phyloP scores from a whole-genome alignment of 2,329 filamentous ascomycete genomes.

The Aspergillus ochraceus region DNA sequence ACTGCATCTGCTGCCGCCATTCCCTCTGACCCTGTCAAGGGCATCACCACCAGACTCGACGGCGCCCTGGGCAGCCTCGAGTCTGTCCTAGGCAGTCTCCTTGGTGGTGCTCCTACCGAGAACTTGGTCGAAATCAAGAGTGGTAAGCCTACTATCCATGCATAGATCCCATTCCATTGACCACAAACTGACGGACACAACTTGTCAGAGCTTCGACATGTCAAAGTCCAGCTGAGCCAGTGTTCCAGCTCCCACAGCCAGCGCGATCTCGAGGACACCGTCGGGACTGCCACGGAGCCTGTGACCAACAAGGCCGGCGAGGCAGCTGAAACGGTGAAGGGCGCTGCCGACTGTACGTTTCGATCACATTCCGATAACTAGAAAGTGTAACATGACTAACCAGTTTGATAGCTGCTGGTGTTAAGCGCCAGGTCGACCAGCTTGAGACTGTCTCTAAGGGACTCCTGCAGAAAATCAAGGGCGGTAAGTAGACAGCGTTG shows the following conservation, averaged over 20 bases:
- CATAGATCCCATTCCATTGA: background rate
- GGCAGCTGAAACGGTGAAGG: slow-evolving; percentile 15
- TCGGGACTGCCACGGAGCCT: background rate
- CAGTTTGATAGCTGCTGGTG: background rate
- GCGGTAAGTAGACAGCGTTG: background rate
- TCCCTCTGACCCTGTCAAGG: slow-evolving; percentile 18
- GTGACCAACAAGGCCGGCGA: slow-evolving; percentile 3
- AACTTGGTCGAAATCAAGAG: slow-evolving; percentile 12
- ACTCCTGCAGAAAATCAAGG: background rate
- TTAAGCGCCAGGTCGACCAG: background rate
- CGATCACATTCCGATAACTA: no score
- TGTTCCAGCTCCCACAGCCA: slow-evolving; percentile 2
- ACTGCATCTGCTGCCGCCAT: slow-evolving; percentile 31
- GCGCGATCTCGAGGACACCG: slow-evolving; percentile 8
- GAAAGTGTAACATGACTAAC: no score
- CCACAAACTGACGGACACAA: background rate
- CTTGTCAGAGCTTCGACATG: slow-evolving; percentile 9
- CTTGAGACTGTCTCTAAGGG: background rate
- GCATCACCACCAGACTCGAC: slow-evolving; percentile 14
- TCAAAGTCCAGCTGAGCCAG: slow-evolving; percentile 17
- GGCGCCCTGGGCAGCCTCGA: slow-evolving; percentile 20
- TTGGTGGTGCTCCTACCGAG: slow-evolving; percentile 4
- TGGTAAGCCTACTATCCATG: slow-evolving; percentile 2
- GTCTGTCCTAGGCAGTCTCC: slow-evolving; percentile 11
- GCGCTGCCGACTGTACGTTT: background rate